Evolutionary conservation across 352 stramenopile genomes (phyloP).

Genomic region (Globisporangium abappressorium): DNA sequence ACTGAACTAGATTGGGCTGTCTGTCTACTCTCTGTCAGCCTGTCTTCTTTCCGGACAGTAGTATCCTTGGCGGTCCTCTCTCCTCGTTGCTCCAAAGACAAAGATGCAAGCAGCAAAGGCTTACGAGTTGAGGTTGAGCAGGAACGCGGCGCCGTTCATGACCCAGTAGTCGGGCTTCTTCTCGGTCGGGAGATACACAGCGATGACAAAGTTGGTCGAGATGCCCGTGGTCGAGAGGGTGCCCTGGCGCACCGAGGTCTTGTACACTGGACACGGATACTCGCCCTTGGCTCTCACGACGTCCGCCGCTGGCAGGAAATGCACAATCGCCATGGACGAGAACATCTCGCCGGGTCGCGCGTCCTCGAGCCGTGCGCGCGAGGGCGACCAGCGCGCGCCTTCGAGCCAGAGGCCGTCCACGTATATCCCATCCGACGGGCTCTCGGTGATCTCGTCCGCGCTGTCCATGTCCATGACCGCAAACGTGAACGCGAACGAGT

Average conservation of each 20-base stretch:
- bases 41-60: constrained; percentile 17
- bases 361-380: constrained; percentile 67
- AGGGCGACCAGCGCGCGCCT: constrained; percentile 86
- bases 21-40: background rate
- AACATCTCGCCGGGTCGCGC: constrained; percentile 92
- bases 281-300: constrained; percentile 55
- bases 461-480: constrained; percentile 66
- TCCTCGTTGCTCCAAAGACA: background rate
- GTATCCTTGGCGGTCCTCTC: background rate
- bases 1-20: background rate
- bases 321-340: constrained; percentile 83
- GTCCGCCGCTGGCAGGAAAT: constrained; percentile 87
- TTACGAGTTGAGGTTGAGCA: constrained; percentile 90
- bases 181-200: constrained; percentile 87
- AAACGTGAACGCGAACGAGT: constrained; percentile 93
- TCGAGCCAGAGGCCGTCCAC: constrained; percentile 88
- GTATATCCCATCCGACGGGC: constrained; percentile 90
- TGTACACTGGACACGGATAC: constrained; percentile 94
- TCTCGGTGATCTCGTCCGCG: constrained; percentile 47
- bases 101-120: background rate
- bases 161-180: constrained; percentile 89
- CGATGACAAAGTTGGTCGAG: constrained; percentile 93
- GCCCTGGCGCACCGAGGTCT: constrained; percentile 91
- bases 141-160: constrained; percentile 88
- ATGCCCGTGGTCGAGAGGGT: constrained; percentile 92